Base-by-base conservation (phyloP, 2,329 filamentous ascomycete species). In the Macrophomina pseudophaseolina region DNA sequence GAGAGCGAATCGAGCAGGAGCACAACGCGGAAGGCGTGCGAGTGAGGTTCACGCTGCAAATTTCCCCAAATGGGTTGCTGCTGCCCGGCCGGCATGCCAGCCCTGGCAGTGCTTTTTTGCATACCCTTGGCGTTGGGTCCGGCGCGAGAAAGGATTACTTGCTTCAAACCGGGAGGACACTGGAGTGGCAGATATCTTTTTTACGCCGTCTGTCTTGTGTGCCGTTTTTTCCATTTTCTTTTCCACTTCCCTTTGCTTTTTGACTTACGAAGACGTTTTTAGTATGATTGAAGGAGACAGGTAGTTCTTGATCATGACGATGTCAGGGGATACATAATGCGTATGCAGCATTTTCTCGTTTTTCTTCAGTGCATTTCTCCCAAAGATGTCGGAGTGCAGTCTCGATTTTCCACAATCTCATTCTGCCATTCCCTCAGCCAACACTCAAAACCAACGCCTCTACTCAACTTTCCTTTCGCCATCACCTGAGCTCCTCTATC, bases 71-170 rank as follows among this genome's bases (percentile, higher is more conserved):
- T 33, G 35, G 35, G 35, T 38, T 38, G 54, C 32, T 49, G 52
- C 64, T 32, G 53, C 44, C 40, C 38, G 28, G 44, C 48, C n/a
- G 44, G 63, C 51, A 48, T 44, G 38, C 28, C 35, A 38, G 32
- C 9, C 52, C 38, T 35, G 30, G 52, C 64, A 56, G 52, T 59
- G 64, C 44, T 46, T 64, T 64, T 66, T 66, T 60, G 64, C 64
- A 66, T 66, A 66, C 54, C 64, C 64, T 62, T 33, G 64, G 64
- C 64, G 64, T 66, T 66, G 64, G 64, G 64, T 59, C 59, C 51
- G 62, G 62, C 62, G 62, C 51, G 49, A 65, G 62, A 65, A 23
- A 54, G 62, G 52, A 56, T 44, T 38, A 53, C 52, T 56, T 65
- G 51, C 42, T 65, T 53, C 51, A 65, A 23, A 33, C 62, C 51